Evolutionary conservation across 176 grass and related monocot genomes (phyloP).

Genomic region (Juncus inflexus): DNA sequence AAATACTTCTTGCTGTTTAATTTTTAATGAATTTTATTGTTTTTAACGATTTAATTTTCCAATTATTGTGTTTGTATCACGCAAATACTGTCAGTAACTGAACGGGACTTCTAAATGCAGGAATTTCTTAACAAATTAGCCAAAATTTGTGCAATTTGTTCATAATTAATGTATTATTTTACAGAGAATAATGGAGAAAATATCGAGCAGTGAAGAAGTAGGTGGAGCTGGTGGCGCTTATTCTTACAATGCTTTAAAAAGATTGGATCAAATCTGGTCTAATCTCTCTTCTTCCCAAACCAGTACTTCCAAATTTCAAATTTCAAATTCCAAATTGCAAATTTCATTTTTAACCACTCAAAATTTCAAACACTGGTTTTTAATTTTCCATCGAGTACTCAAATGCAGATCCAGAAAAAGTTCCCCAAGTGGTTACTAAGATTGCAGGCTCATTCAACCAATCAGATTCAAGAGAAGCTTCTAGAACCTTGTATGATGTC

Average conservation of each 20-base stretch:
- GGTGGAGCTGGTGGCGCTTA: slow-evolving; percentile 86
- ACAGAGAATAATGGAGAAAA: slow-evolving; percentile 84
- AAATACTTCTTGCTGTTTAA: neutral
- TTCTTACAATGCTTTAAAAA: slow-evolving; percentile 79
- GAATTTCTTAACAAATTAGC: neutral
- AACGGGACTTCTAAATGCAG: no score
- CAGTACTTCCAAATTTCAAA: slow-evolving; percentile 31
- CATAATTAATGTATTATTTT: slow-evolving; percentile 14
- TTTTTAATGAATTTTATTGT: neutral
- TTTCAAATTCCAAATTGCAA: neutral
- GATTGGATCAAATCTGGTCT: slow-evolving; percentile 77
- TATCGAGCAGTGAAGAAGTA: slow-evolving; percentile 57
- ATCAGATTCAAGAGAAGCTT: slow-evolving; percentile 23
- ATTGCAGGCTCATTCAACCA: slow-evolving; percentile 33
- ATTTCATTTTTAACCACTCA: no score
- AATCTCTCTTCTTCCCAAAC: slow-evolving; percentile 36
- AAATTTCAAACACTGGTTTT: neutral
- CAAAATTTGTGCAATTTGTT: neutral
- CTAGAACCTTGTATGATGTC: slow-evolving; percentile 56
- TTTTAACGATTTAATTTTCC: neutral
- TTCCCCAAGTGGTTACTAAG: slow-evolving; percentile 50
- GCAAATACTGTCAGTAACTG: no score
- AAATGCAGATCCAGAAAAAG: slow-evolving; percentile 47
- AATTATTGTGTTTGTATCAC: neutral
- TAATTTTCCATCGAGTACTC: slow-evolving; percentile 21